Percentiles rank a stretch among this genome's conserved stretches.
These are phyloP conservation scores for Saraca asoca DNA, from an alignment of 331 rosid species.

Conservation along the genomic window DNA sequence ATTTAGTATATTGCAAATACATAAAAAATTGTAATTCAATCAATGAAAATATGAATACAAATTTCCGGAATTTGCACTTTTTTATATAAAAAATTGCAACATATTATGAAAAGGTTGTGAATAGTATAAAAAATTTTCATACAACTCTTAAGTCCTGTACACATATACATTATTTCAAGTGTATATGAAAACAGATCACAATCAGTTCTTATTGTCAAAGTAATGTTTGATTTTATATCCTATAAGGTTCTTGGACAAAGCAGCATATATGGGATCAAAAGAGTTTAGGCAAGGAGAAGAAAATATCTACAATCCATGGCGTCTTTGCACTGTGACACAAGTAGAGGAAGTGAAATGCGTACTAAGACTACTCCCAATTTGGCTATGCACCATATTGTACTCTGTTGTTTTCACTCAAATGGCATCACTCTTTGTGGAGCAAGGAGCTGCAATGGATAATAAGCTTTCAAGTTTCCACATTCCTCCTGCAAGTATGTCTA, in stretches of 20 bases:
- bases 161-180: too few species aligned
- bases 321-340: constrained; percentile 67
- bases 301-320: constrained; percentile 56
- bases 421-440: constrained; percentile 89
- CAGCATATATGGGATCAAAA: constrained; percentile 52
- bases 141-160: too few species aligned
- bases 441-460: constrained; percentile 80
- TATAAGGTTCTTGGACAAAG: constrained; percentile 83
- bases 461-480: constrained; percentile 52
- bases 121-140: too few species aligned
- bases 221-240: too few species aligned
- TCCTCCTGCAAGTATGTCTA: constrained; percentile 91
- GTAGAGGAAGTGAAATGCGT: constrained; percentile 86
- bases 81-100: too few species aligned
- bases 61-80: too few species aligned
- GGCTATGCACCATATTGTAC: constrained; percentile 82
- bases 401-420: constrained; percentile 85
- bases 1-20: too few species aligned
- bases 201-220: too few species aligned
- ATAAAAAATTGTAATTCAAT: too few species aligned
- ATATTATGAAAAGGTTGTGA: too few species aligned
- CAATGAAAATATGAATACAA: too few species aligned
- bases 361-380: constrained; percentile 77
- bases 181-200: too few species aligned
- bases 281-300: constrained; percentile 30